Evolutionary conservation across 345 rosid genomes (phyloP).

Genomic region (Salix purpurea): DNA sequence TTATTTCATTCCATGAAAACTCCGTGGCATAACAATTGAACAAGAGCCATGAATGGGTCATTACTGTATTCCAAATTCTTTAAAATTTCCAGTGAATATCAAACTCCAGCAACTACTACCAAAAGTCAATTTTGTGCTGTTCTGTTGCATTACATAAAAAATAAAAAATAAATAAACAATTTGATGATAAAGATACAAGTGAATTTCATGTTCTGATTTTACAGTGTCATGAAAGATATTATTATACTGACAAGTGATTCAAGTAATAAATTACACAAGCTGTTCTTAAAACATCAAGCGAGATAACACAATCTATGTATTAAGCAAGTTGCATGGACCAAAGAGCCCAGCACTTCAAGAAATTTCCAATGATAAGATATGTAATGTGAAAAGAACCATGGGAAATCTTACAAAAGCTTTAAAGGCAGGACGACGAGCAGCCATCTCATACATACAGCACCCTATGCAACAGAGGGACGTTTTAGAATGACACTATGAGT

Average conservation of each 20-base stretch:
- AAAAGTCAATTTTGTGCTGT: not conserved
- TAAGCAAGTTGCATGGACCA: not conserved
- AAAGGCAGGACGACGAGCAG: slow-evolving; percentile 95
- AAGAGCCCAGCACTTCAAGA: not conserved
- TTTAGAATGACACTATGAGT: slow-evolving; percentile 18
- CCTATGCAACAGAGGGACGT: slow-evolving; percentile 50
- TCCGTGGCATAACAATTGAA: not conserved
- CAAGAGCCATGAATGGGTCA: not conserved
- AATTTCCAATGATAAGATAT: not conserved
- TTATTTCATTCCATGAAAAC: not conserved
- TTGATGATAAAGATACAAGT: not conserved
- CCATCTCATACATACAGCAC: slow-evolving; percentile 98
- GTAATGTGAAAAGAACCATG: slow-evolving; percentile 8
- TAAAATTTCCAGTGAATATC: not conserved
- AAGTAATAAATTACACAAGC: not conserved
- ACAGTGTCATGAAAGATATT: not conserved
- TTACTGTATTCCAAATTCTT: not conserved
- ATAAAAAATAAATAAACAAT: not conserved
- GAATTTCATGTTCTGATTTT: not conserved
- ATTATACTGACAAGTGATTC: not conserved
- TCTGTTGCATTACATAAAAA: not conserved
- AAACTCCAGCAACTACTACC: not conserved
- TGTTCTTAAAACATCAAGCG: not conserved
- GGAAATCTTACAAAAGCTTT: slow-evolving; percentile 88
- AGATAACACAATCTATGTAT: not conserved